phyloP scores from a whole-genome alignment of 139 green algal species.

The Chlamydomonas schloesseri region DNA sequence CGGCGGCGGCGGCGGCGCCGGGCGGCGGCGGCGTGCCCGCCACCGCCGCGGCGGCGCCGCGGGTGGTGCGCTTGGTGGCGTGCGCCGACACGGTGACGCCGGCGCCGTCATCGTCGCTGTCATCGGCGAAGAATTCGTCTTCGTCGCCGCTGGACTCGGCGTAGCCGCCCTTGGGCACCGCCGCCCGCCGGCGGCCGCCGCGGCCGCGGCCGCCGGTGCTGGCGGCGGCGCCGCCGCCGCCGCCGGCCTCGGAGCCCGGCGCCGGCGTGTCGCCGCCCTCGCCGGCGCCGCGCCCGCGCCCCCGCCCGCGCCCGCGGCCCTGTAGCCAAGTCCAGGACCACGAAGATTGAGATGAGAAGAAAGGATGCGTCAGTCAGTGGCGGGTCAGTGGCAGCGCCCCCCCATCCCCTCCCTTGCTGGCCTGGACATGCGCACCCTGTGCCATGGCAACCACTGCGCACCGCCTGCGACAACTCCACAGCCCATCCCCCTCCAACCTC shows the following conservation, averaged over 20 bases:
- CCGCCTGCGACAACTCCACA: too few species aligned
- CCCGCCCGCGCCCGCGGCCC: too few species aligned
- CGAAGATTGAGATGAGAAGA: too few species aligned
- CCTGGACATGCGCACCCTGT: too few species aligned
- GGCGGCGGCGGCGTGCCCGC: not conserved
- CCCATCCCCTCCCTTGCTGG: too few species aligned
- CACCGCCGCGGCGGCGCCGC: too few species aligned
- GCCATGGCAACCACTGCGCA: too few species aligned
- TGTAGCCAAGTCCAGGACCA: too few species aligned
- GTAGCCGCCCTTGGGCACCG: slow-evolving; percentile 18
- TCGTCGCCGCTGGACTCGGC: slow-evolving; percentile 7
- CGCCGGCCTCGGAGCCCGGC: not conserved
- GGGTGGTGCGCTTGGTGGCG: not conserved
- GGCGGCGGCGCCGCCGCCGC: not conserved
- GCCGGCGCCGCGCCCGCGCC: too few species aligned
- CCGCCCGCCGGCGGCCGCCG: not conserved
- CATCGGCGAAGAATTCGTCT: not conserved
- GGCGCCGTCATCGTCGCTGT: not conserved
- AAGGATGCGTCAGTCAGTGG: too few species aligned
- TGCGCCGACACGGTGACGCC: not conserved
- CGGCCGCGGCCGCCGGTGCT: not conserved
- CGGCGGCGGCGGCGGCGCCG: not conserved
- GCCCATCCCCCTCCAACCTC: too few species aligned
- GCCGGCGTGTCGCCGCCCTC: not conserved
- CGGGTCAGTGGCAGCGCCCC: too few species aligned